phyloP scores from a whole-genome alignment of 2,329 filamentous ascomycete species.

The Fusarium pseudoanthophilum region DNA sequence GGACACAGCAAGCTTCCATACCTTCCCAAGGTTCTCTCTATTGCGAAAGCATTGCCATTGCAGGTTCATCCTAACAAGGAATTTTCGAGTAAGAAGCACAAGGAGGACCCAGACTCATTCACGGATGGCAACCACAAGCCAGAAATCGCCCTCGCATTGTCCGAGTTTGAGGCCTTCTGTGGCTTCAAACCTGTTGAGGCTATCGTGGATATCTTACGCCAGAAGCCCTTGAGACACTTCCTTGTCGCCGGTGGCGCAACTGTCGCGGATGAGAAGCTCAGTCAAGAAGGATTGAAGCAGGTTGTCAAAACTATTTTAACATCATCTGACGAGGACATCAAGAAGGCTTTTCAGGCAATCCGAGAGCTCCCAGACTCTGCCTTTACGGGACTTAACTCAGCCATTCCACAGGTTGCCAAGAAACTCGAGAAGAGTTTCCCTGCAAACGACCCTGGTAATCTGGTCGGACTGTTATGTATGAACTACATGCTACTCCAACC shows the following conservation, averaged over 20 bases:
- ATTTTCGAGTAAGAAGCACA: slow-evolving; percentile 71
- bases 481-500: slow-evolving; percentile 75
- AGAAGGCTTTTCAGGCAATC: slow-evolving; percentile 34
- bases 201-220: slow-evolving; percentile 67
- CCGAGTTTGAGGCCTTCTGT: slow-evolving; percentile 79
- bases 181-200: slow-evolving; percentile 75
- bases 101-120: slow-evolving; percentile 72
- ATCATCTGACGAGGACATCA: slow-evolving; percentile 55
- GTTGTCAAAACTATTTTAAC: slow-evolving; percentile 64
- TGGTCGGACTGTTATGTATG: slow-evolving; percentile 78
- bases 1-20: slow-evolving; percentile 73
- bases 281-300: slow-evolving; percentile 60
- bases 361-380: slow-evolving; percentile 54
- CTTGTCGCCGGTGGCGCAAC: slow-evolving; percentile 26
- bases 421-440: slow-evolving; percentile 73
- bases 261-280: slow-evolving; percentile 55
- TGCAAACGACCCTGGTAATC: slow-evolving; percentile 69
- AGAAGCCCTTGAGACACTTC: slow-evolving; percentile 49
- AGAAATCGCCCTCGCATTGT: slow-evolving; percentile 78
- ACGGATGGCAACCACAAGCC: slow-evolving; percentile 82
- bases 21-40: slow-evolving; percentile 80
- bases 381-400: slow-evolving; percentile 61
- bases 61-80: slow-evolving; percentile 80
- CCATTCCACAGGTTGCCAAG: slow-evolving; percentile 73
- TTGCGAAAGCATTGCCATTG: slow-evolving; percentile 78